These are phyloP conservation scores for Fusarium sp. DNA, from an alignment of 2,329 filamentous ascomycete species.

Conservation along the genomic window DNA sequence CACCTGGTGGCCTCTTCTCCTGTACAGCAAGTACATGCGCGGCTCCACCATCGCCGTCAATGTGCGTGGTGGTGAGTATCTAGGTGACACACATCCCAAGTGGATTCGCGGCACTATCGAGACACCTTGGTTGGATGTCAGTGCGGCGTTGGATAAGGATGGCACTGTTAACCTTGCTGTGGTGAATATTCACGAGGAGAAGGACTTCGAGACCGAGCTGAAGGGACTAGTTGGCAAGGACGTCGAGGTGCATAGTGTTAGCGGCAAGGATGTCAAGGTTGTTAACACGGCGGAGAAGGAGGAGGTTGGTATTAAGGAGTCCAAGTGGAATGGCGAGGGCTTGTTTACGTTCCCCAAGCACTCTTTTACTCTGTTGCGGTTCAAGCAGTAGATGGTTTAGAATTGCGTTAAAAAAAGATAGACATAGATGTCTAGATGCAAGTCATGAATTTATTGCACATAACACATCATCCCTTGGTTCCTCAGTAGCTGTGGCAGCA, in stretches of 20 bases:
- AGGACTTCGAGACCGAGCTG: conserved; percentile 70
- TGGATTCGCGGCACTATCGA: conserved; percentile 75
- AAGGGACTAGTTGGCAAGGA: conserved; percentile 61
- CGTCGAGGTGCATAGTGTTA: conserved; percentile 72
- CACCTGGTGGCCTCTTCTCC: conserved; percentile 78
- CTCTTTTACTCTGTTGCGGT: conserved; percentile 75
- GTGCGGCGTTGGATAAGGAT: conserved; percentile 67
- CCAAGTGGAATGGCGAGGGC: conserved; percentile 72
- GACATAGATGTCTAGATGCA: background rate
- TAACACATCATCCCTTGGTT: background rate
- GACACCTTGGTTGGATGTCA: conserved; percentile 77
- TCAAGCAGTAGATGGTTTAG: conserved; percentile 58
- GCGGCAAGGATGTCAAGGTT: conserved; percentile 58
- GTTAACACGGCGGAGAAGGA: conserved; percentile 73
- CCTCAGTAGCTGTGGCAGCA: too few relatives aligned
- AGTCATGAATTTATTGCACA: background rate
- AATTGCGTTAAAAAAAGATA: background rate
- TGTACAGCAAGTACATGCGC: conserved; percentile 71
- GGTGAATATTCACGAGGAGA: conserved; percentile 75
- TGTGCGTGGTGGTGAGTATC: conserved; percentile 72
- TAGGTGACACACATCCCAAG: conserved; percentile 72
- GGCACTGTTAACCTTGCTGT: conserved; percentile 76
- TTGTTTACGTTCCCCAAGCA: conserved; percentile 75
- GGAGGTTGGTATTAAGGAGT: conserved; percentile 62
- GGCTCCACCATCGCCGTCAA: conserved; percentile 76